Conservation (phyloP, 1,139 yeast species). For the Pichia sp. region DNA sequence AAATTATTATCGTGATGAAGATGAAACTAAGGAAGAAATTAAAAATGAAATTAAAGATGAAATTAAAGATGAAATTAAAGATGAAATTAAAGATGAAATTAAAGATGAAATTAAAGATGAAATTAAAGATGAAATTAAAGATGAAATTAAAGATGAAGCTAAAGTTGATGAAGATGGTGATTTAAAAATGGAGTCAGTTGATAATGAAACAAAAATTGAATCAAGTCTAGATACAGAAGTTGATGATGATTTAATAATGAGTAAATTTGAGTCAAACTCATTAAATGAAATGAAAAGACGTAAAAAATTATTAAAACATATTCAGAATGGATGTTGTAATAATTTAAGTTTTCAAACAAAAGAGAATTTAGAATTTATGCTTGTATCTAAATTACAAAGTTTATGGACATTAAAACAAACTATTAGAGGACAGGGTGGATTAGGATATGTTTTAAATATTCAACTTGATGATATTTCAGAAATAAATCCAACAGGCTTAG, state of each 20-base stretch:
- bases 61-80: background rate
- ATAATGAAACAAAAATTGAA: background rate
- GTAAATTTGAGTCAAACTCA: constrained; percentile 10
- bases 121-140: no score
- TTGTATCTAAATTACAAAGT: constrained; percentile 56
- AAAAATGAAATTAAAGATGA: background rate
- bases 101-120: no score
- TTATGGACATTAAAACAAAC: constrained; percentile 67
- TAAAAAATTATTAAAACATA: constrained; percentile 22
- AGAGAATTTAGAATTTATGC: constrained; percentile 44
- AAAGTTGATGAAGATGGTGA: no score
- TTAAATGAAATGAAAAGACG: constrained; percentile 13
- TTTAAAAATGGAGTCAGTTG: no score
- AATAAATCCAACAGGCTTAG: background rate
- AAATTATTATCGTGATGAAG: constrained; percentile 9
- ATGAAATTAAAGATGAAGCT: no score
- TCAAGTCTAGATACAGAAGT: constrained; percentile 1
- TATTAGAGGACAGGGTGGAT: constrained; percentile 75
- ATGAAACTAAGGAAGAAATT: background rate
- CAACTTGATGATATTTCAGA: constrained; percentile 32
- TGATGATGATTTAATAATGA: constrained; percentile 12
- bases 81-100: background rate
- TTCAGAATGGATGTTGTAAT: constrained; percentile 28
- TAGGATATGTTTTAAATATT: constrained; percentile 48
- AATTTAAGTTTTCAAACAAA: constrained; percentile 39